Percentiles rank a stretch among this genome's conserved stretches.
Conservation (phyloP, 148 eudicot species). For the Fagopyrum tataricum region DNA sequence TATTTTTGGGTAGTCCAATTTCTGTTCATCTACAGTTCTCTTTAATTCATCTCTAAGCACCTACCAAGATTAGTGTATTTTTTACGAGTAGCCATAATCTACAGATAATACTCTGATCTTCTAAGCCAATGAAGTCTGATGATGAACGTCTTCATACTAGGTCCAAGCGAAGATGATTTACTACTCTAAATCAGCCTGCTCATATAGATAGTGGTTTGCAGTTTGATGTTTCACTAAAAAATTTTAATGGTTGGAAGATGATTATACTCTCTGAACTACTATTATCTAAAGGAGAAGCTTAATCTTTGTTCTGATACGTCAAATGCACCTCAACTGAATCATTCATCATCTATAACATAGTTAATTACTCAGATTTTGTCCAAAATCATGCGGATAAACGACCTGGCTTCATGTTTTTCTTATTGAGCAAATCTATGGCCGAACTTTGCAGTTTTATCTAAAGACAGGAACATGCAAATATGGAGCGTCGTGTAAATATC, state of each 20-base stretch:
- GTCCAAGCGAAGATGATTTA: not conserved
- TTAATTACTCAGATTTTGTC: not conserved
- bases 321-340: not conserved
- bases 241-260: not conserved
- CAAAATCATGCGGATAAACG: not conserved
- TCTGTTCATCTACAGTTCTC: too few relatives aligned
- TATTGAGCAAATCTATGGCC: not conserved
- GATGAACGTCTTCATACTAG: not conserved
- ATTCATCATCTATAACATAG: not conserved
- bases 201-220: not conserved
- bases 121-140: not conserved
- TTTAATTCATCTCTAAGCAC: too few relatives aligned
- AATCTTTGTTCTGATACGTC: not conserved
- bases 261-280: not conserved
- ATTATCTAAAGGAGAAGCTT: not conserved
- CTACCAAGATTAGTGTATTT: too few relatives aligned
- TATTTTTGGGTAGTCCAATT: too few relatives aligned
- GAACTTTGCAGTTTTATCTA: not conserved
- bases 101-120: not conserved
- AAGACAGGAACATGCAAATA: slow-evolving; percentile 36
- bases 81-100: not conserved
- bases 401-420: not conserved
- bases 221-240: not conserved
- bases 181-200: not conserved
- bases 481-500: slow-evolving; percentile 46